These are phyloP conservation scores for Annulohypoxylon maeteangense DNA, from an alignment of 495 filamentous ascomycete genomes.

Conservation along the genomic window DNA sequence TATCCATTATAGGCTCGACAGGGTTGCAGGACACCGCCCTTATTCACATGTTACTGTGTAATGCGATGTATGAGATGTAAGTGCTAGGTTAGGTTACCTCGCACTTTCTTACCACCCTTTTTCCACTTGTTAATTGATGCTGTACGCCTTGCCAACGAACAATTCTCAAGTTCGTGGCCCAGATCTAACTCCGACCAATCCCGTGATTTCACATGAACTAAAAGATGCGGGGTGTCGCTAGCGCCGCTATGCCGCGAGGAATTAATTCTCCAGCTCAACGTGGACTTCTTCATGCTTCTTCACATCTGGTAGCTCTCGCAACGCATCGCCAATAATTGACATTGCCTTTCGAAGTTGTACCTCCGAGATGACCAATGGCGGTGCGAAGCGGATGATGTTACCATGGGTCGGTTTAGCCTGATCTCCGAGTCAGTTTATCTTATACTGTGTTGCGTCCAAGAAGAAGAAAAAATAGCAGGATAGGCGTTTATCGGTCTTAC, in stretches of 20 bases:
- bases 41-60: constrained; percentile 27
- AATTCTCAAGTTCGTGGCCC: constrained; percentile 16
- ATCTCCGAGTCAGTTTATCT: constrained; percentile 48
- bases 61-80: neutral
- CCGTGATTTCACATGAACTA: constrained; percentile 25
- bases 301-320: constrained; percentile 67
- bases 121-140: constrained; percentile 36
- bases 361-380: constrained; percentile 86
- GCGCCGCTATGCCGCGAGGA: constrained; percentile 19
- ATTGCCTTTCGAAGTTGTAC: constrained; percentile 83
- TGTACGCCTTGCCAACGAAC: constrained; percentile 40
- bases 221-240: constrained; percentile 33
- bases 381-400: constrained; percentile 96
- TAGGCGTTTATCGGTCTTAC: constrained; percentile 59
- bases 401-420: constrained; percentile 98
- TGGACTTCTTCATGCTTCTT: constrained; percentile 46
- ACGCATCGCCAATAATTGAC: constrained; percentile 76
- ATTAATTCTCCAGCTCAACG: constrained; percentile 46
- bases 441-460: constrained; percentile 20
- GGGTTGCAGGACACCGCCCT: constrained; percentile 30
- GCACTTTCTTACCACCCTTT: constrained; percentile 42
- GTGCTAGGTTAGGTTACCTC: constrained; percentile 23
- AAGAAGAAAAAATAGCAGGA: constrained; percentile 14
- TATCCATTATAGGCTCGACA: constrained; percentile 20
- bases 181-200: constrained; percentile 16